phyloP scores from a whole-genome alignment of 768 basidiomycete species.

The Boletus subcaerulescens region DNA sequence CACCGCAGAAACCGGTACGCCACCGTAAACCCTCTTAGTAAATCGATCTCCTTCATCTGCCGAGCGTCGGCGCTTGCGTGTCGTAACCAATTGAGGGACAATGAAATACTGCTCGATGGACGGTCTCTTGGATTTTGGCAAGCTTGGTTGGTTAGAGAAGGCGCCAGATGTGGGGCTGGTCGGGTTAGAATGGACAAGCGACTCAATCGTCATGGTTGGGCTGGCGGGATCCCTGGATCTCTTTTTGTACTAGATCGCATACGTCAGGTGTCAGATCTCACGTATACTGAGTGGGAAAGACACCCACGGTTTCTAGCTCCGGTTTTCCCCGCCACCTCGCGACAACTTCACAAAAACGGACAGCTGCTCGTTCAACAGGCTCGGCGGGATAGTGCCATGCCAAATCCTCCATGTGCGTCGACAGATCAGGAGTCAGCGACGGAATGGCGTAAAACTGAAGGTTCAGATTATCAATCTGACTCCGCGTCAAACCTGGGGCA shows the following conservation, averaged over 20 bases:
- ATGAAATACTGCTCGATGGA: slow-evolving; percentile 39
- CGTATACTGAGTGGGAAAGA: background rate
- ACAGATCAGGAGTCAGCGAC: slow-evolving; percentile 64
- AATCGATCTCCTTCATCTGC: slow-evolving; percentile 24
- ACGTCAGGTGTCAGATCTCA: slow-evolving; percentile 21
- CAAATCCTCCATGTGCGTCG: slow-evolving; percentile 68
- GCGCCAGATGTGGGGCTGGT: slow-evolving; percentile 49
- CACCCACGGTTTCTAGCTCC: slow-evolving; percentile 69
- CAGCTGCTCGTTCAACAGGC: slow-evolving; percentile 72
- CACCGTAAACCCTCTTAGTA: slow-evolving; percentile 20
- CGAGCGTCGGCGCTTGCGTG: slow-evolving; percentile 30
- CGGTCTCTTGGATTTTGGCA: slow-evolving; percentile 29
- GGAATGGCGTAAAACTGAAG: slow-evolving; percentile 79
- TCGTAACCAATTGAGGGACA: slow-evolving; percentile 12
- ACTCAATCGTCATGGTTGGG: slow-evolving; percentile 56
- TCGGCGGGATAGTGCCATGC: slow-evolving; percentile 82
- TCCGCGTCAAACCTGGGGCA: slow-evolving; percentile 5
- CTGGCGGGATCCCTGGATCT: slow-evolving; percentile 34
- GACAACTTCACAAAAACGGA: slow-evolving; percentile 79
- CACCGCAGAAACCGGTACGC: slow-evolving; percentile 11
- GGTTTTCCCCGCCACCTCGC: slow-evolving; percentile 83
- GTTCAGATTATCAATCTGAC: slow-evolving; percentile 6
- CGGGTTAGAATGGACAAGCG: slow-evolving; percentile 68
- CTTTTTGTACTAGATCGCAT: slow-evolving; percentile 54
- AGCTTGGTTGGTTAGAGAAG: slow-evolving; percentile 12